Evolutionary conservation across 306 rosid genomes (phyloP).

Genomic region (Quercus bicolor): DNA sequence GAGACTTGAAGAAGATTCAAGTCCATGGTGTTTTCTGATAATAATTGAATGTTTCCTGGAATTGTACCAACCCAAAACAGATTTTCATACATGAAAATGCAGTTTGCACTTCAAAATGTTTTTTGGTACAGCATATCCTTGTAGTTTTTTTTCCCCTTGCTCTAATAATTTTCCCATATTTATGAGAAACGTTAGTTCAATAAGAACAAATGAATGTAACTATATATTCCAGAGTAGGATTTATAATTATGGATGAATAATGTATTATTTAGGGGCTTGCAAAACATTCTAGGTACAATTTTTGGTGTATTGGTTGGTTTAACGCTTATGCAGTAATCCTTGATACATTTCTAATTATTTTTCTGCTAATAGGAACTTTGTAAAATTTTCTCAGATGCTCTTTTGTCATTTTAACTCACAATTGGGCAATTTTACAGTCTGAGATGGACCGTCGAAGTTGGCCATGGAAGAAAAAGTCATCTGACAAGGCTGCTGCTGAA

Average conservation of each 20-base stretch:
- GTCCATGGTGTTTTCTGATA: not conserved
- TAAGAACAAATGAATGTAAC: too few relatives aligned
- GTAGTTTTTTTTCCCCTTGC: not conserved
- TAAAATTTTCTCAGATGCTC: conserved; percentile 4
- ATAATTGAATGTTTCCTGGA: not conserved
- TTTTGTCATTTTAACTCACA: not conserved
- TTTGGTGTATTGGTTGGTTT: not conserved
- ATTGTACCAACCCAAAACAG: not conserved
- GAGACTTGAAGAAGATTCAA: not conserved
- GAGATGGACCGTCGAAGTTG: conserved; percentile 88
- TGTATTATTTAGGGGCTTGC: too few relatives aligned
- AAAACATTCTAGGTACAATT: too few relatives aligned
- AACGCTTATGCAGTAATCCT: not conserved
- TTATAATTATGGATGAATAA: too few relatives aligned
- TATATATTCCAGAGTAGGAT: too few relatives aligned
- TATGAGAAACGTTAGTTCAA: not conserved
- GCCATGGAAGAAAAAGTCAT: conserved; percentile 99
- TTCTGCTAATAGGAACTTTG: not conserved
- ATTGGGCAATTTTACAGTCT: conserved; percentile 25
- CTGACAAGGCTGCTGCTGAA: conserved; percentile 72
- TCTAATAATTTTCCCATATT: not conserved
- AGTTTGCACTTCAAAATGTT: too few relatives aligned
- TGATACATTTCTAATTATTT: not conserved
- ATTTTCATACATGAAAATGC: not conserved
- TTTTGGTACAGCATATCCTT: not conserved